Conservation (phyloP, 2,329 filamentous ascomycete genomes). For the Diaporthe nobilis region DNA sequence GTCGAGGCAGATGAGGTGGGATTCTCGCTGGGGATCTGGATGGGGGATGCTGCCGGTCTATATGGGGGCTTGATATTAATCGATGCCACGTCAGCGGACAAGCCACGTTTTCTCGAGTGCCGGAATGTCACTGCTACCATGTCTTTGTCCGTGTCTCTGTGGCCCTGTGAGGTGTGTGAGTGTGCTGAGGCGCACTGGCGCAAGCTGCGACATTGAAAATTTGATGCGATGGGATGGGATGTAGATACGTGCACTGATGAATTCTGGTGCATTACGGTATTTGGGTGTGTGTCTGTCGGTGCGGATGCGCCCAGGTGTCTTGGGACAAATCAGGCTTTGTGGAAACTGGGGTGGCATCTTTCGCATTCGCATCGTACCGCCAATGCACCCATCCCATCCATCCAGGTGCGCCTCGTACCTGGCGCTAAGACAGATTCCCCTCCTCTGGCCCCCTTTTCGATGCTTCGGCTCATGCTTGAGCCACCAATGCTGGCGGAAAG, state of each 20-base stretch:
- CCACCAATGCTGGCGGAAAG: not conserved
- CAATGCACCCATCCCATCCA: constrained; percentile 10
- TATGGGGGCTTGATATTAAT: constrained; percentile 9
- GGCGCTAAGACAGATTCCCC: constrained; percentile 10
- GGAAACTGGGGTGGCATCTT: not conserved
- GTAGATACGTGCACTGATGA: not conserved
- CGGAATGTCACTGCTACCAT: constrained; percentile 18
- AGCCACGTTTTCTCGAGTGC: constrained; percentile 23
- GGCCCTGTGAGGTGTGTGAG: not conserved
- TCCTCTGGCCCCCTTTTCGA: not conserved
- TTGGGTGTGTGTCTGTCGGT: not conserved
- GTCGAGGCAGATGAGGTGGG: not conserved
- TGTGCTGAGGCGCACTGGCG: not conserved
- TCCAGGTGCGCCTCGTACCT: constrained; percentile 11
- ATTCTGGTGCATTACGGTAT: not conserved
- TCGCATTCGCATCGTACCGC: constrained; percentile 19
- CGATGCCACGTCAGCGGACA: constrained; percentile 30
- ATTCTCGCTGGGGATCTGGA: not conserved
- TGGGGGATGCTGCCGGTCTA: constrained; percentile 9
- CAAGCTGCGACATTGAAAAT: constrained; percentile 6
- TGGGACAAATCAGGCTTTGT: not conserved
- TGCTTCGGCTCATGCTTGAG: not conserved
- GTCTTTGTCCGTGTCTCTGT: not conserved
- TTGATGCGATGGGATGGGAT: not conserved
- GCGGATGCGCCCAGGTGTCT: not conserved